Evolutionary conservation across 371 early-diverging fungal species (phyloP).

Genomic region (Mucor velutinosus): DNA sequence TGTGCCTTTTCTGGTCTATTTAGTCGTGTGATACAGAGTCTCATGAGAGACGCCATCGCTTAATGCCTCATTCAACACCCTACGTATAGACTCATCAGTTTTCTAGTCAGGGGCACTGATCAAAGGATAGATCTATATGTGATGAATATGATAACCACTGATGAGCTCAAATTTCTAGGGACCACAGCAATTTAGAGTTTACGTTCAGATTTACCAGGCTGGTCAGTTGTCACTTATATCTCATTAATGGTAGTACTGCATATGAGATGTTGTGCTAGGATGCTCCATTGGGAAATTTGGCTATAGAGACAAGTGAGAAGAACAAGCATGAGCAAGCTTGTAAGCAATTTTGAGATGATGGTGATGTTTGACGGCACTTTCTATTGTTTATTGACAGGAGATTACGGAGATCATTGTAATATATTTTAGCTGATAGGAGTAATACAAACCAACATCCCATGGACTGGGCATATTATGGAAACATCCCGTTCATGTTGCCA

Average conservation of each 20-base stretch:
- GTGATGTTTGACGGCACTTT: neutral
- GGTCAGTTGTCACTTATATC: neutral
- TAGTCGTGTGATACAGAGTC: no score
- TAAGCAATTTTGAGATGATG: no score
- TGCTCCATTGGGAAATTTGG: neutral
- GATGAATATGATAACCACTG: no score
- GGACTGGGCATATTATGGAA: neutral
- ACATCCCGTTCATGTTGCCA: neutral
- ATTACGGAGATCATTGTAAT: neutral
- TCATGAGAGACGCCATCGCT: no score
- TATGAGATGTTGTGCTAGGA: neutral
- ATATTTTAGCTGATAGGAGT: neutral
- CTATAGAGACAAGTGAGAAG: neutral
- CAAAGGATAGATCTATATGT: no score
- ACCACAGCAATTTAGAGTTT: neutral
- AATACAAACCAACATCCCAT: neutral
- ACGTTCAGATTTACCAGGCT: neutral
- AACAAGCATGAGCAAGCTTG: no score
- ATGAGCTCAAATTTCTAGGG: neutral
- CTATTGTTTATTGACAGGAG: neutral
- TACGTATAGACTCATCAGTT: neutral
- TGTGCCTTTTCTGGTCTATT: no score
- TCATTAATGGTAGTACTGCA: neutral
- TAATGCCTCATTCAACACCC: no score
- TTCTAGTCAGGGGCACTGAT: no score